phyloP scores from a whole-genome alignment of 345 rosid genomes.

The Salix suchowensis region DNA sequence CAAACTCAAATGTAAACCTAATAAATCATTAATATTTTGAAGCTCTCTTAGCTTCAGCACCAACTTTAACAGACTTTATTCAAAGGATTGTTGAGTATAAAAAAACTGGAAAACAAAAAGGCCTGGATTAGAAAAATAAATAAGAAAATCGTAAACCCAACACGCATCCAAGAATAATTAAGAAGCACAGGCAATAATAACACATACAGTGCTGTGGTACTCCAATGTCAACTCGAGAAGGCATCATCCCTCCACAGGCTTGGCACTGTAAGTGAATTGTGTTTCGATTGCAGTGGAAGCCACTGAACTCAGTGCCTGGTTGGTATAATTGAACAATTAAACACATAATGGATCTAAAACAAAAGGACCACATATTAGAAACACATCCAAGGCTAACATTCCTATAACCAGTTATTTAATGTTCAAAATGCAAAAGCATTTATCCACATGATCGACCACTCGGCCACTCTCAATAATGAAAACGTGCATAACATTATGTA shows the following conservation, averaged over 20 bases:
- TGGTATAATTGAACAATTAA: slow-evolving; percentile 15
- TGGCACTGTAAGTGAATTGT: slow-evolving; percentile 79
- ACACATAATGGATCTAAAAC: neutral
- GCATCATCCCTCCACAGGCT: slow-evolving; percentile 83
- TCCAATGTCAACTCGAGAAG: slow-evolving; percentile 50
- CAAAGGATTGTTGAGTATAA: neutral
- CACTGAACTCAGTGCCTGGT: slow-evolving; percentile 49
- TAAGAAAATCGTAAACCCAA: neutral
- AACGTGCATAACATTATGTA: no score
- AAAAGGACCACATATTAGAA: neutral
- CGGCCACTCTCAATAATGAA: no score
- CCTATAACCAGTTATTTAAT: neutral
- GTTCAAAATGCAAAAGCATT: no score
- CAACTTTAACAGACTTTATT: no score
- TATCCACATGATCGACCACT: no score
- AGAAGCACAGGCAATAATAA: neutral
- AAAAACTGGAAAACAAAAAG: neutral
- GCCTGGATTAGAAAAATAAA: neutral
- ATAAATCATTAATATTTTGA: neutral
- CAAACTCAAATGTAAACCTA: no score
- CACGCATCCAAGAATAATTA: neutral
- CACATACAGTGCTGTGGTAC: slow-evolving; percentile 85
- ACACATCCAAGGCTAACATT: neutral
- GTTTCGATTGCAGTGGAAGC: slow-evolving; percentile 57
- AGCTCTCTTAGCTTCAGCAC: neutral